Evolutionary conservation across 2,329 filamentous ascomycete genomes (phyloP), one percentile per base, ranked within the genome.

Genomic region (Trichophyton simii): DNA sequence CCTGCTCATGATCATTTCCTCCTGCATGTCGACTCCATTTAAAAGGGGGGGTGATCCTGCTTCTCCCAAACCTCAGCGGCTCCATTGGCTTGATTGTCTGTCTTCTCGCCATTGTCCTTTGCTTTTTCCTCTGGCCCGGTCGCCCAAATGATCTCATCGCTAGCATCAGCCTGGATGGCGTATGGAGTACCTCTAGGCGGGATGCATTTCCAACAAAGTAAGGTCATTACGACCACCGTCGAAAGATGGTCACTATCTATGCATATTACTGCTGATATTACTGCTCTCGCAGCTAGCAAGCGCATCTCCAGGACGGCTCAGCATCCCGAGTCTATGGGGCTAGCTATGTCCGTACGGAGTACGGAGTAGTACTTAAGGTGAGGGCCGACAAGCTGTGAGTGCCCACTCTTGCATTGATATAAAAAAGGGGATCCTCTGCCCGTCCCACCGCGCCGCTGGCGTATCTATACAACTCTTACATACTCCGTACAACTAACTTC

Each of bases 121-220:
- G 52, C 52, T 55, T 55, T 55, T 55, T 55, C 52, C 52, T 55
- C 13, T 36, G 28, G 46, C 46, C 46, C 20, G 52, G 52, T 55
- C 52, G 52, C 34, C 28, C 52, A 55, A 55, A 55, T 55, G 52
- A 55, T 55, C 52, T 55, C 52, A 55, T 55, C 52, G 31, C 52
- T 28, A 52, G 46, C 46, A 55, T 31, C 31, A 34, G 52, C 31
- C 52, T 55, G 52, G 7, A 36, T 11, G 44, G 44, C 9, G 18
- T 25, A 48, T 25, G 44, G 42, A 46, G 20, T 48, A 48, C 44
- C 44, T 54, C 50, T 54, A 34, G 22, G 22, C 50, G 50, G 44
- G 50, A 54, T 54, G 25, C 52, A 36, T 25, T 55, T 55, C 52
- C 52, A 55, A 55, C 52, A 55, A 36, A 55, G 25, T 55, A 55